Base-by-base conservation (phyloP, 768 basidiomycete species). In the Macrolepiota albuminosa region DNA sequence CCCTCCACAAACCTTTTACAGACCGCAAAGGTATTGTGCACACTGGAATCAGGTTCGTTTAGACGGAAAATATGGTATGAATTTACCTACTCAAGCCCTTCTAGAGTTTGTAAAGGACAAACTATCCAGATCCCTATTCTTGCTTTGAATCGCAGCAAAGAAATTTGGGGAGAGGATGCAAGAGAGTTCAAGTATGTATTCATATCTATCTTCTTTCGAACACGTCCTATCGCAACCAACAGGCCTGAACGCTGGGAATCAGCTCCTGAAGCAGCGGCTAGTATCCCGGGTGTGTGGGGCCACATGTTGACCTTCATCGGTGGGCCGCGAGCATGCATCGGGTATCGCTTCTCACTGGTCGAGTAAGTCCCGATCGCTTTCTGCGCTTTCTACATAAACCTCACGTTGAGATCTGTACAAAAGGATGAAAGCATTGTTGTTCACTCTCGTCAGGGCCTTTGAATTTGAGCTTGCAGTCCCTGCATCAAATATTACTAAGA, bases 191-290 rank as follows among this genome's bases (percentile, higher is more conserved):
- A 69, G 86, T 85, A 55, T 48, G 77, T 58, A 26, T 33, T 18
- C 7, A 31, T 36, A n/a, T 39, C 7, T 46, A 6, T 18, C 34
- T 6, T 16, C 11, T 37, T 26, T 48, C 31, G 2, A 21, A 29
- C 11, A 43, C 10, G 31, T n/a, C 40, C n/a, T 45, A 18, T 29
- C 81, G 80, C 72, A 21, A 42, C 2, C 37, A 31, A 29, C 62
- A 88, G 85, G 63, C 88, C 88, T 0, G 87, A 88, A 63, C 76
- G 88, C 1, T 90, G 88, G 88, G 68, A 73, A 11, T 65, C 73
- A 2, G 40, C 74, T 13, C 84, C 86, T 0, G 76, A 79, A 24
- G 73, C 73, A 1, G 78, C 74, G 1, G 65, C 68, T 2, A 61
- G 68, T 0, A 72, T 89, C 21, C 88, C 88, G 2, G 84, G 86